Evolutionary conservation across 2,329 filamentous ascomycete genomes (phyloP).

Genomic region (Hypomyces rosellus): DNA sequence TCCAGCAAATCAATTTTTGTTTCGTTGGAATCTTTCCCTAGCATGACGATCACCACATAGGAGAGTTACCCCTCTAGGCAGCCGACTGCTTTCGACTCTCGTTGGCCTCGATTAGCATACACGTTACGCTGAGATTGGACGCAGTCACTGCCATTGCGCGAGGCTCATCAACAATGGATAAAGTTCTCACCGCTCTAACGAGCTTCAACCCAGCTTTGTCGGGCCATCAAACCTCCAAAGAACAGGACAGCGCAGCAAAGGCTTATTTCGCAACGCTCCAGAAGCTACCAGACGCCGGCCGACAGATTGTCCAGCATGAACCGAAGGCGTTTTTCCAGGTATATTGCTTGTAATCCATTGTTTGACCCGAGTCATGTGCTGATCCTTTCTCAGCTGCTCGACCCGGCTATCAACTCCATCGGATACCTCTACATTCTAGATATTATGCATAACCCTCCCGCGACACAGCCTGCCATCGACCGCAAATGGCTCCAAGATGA

Average conservation of each 20-base stretch:
- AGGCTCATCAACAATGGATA: conserved; percentile 25
- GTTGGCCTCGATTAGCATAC: not conserved
- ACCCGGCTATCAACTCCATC: conserved; percentile 44
- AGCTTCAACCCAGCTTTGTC: conserved; percentile 33
- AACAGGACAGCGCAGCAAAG: conserved; percentile 35
- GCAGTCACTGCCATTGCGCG: not conserved
- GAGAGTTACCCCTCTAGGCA: not conserved
- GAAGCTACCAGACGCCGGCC: conserved; percentile 30
- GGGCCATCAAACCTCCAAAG: conserved; percentile 21
- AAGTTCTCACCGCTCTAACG: conserved; percentile 27
- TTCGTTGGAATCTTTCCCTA: not conserved
- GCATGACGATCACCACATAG: conserved; percentile 7
- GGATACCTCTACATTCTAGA: conserved; percentile 46
- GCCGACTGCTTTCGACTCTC: not conserved
- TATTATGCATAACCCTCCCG: conserved; percentile 24
- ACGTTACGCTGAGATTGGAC: not conserved
- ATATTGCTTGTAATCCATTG: not conserved
- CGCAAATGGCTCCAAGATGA: conserved; percentile 32
- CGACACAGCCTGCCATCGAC: conserved; percentile 24
- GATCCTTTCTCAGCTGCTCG: conserved; percentile 30
- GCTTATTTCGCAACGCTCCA: conserved; percentile 33
- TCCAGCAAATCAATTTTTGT: not conserved
- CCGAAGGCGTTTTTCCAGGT: conserved; percentile 38
- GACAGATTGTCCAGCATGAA: conserved; percentile 25
- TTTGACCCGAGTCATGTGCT: not conserved